Evolutionary conservation across 2,329 filamentous ascomycete species (phyloP).

Genomic region (Venturia carpophila): DNA sequence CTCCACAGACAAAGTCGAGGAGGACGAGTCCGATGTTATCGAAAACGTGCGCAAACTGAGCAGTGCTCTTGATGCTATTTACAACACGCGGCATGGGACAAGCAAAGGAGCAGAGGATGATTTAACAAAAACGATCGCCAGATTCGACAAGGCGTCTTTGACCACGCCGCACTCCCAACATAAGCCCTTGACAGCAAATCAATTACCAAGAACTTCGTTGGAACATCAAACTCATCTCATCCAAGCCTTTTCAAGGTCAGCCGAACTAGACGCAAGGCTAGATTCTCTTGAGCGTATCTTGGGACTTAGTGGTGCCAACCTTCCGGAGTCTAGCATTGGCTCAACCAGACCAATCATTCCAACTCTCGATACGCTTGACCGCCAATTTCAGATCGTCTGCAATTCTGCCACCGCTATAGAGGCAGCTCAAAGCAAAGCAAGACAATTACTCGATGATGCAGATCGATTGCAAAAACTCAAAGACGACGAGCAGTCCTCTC

Average conservation of each 20-base stretch:
- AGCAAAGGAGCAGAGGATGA: slow-evolving; percentile 31
- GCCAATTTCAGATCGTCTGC: slow-evolving; percentile 68
- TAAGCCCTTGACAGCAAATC: neutral
- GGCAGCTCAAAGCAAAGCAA: slow-evolving; percentile 41
- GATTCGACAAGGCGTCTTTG: slow-evolving; percentile 22
- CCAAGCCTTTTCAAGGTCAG: slow-evolving; percentile 68
- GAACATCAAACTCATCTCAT: slow-evolving; percentile 27
- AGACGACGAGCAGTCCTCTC: slow-evolving; percentile 21
- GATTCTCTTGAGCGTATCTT: slow-evolving; percentile 70
- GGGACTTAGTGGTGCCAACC: slow-evolving; percentile 63
- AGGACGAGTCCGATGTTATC: slow-evolving; percentile 37
- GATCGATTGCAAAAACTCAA: slow-evolving; percentile 57
- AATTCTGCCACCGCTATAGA: slow-evolving; percentile 68
- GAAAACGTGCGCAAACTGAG: slow-evolving; percentile 61
- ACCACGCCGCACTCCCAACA: neutral
- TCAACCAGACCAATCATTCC: slow-evolving; percentile 65
- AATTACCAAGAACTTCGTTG: neutral
- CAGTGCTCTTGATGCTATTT: slow-evolving; percentile 60
- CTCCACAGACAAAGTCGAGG: slow-evolving; percentile 34
- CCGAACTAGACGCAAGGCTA: slow-evolving; percentile 80
- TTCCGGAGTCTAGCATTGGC: slow-evolving; percentile 51
- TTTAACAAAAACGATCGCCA: slow-evolving; percentile 29
- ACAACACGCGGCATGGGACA: slow-evolving; percentile 33
- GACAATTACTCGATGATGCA: slow-evolving; percentile 63
- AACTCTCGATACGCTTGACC: slow-evolving; percentile 70